Evolutionary conservation across 2,329 filamentous ascomycete genomes (phyloP).

Genomic region (Fusarium beomiforme): DNA sequence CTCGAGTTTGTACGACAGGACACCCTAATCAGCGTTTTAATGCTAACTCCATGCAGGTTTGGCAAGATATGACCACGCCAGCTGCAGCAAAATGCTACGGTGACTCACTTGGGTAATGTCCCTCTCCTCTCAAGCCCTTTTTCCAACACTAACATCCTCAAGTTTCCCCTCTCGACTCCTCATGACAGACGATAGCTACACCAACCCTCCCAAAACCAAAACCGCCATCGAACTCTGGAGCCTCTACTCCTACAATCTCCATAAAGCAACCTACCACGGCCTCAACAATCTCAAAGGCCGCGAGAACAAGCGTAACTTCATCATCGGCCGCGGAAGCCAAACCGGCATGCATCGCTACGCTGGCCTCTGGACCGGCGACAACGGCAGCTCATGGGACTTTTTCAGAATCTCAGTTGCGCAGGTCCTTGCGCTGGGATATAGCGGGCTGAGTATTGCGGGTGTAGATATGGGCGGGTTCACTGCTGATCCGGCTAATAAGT

Average conservation of each 20-base stretch:
- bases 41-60: too few species aligned
- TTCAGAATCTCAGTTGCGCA: not conserved
- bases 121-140: too few species aligned
- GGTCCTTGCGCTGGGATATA: not conserved
- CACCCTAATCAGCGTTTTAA: too few species aligned
- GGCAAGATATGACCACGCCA: too few species aligned
- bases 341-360: slow-evolving; percentile 1
- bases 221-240: slow-evolving; percentile 3
- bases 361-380: not conserved
- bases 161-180: not conserved
- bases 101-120: not conserved
- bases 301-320: slow-evolving; percentile 6
- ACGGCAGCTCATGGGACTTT: slow-evolving; percentile 5
- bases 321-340: not conserved
- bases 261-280: not conserved
- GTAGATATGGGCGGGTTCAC: slow-evolving; percentile 1
- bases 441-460: not conserved
- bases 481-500: not conserved
- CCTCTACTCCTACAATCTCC: not conserved
- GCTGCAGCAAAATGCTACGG: not conserved
- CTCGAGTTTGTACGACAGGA: slow-evolving; percentile 8
- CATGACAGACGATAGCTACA: not conserved
- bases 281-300: not conserved
- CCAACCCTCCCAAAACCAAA: not conserved
- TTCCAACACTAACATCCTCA: not conserved